Evolutionary conservation across 1,139 yeast species (phyloP).

Genomic region (Hansenula anomala): DNA sequence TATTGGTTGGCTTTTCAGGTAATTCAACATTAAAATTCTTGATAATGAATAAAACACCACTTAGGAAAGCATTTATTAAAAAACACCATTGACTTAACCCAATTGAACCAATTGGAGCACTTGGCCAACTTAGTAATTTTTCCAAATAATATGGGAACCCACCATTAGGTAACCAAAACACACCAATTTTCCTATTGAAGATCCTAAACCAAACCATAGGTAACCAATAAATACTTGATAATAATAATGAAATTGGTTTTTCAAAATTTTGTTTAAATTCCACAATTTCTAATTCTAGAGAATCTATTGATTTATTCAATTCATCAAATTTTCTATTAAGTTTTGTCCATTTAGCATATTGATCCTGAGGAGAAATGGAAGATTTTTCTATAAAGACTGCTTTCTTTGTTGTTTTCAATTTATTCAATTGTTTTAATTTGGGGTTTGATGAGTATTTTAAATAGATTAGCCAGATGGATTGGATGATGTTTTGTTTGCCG

Average conservation of each 20-base stretch:
- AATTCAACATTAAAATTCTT: background rate
- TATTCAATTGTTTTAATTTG: constrained; percentile 30
- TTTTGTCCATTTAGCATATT: constrained; percentile 95
- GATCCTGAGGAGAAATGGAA: constrained; percentile 79
- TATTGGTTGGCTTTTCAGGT: background rate
- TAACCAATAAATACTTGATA: constrained; percentile 2
- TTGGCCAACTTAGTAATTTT: constrained; percentile 57
- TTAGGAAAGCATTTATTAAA: constrained; percentile 5
- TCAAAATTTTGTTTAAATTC: constrained; percentile 29
- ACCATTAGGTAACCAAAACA: constrained; percentile 58
- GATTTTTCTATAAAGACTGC: constrained; percentile 49
- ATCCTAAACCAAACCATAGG: constrained; percentile 32
- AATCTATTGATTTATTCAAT: constrained; percentile 47
- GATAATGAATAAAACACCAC: background rate
- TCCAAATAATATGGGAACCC: constrained; percentile 54
- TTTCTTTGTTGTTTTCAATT: constrained; percentile 41
- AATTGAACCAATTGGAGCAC: constrained; percentile 38
- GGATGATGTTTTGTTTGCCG: constrained; percentile 4
- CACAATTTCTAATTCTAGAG: constrained; percentile 43
- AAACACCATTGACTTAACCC: constrained; percentile 32
- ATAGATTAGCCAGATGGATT: constrained; percentile 28
- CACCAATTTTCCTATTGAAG: constrained; percentile 52
- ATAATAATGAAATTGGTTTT: constrained; percentile 11
- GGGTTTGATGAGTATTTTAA: constrained; percentile 31
- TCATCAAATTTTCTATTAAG: constrained; percentile 69